Evolutionary conservation across 768 basidiomycete species (phyloP), one percentile per base, ranked within the genome.

Genomic region (Lentinula guzmanii): DNA sequence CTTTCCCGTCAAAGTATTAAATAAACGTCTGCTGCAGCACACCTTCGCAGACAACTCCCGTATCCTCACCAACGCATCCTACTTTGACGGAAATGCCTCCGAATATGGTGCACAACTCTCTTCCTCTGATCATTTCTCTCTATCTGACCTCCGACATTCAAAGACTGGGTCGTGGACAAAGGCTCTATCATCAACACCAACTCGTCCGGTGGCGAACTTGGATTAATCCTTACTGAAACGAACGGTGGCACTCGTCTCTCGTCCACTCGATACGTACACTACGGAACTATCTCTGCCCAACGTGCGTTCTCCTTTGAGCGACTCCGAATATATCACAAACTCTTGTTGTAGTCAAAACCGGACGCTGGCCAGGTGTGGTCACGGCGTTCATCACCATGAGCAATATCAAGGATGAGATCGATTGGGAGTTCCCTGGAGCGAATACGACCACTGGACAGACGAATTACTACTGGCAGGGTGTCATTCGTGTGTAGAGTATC

Each of bases 361-460:
- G 89, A 45, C 82, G 84, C 61, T 92, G 90, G 90, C 79, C 70
- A 16, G 92, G 92, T 37, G 86, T 95, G 6, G 88, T 95, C 58
- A 87, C 88, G 0, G 92, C 93, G 8, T 90, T 89, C 74, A 90
- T 92, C 67, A 89, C 87, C 5, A 93, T 93, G 92, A 85, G 83
- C 66, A 83, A 87, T 65, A 79, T 92, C 66, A 91, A 90, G 70
- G 89, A 91, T 68, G 91, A 93, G 70, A 90, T 93, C 56, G 91
- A 93, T 65, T 92, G 91, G 90, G 90, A 92, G 70, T 93, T 86
- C 67, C 87, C 90, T 59, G 89, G 90, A 5, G 76, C 75, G 51
- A 67, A 73, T 18, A 86, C 84, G 2, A 82, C 82, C 1, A 68
- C 85, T 59, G 92, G 79, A 8, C 93, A 95, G 73, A 86, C 84